A percentile compares a stretch with the other conserved stretches of the same genome.
Evolutionary conservation across 495 filamentous ascomycete genomes (phyloP).

Genomic region (Penicillium arizonense): DNA sequence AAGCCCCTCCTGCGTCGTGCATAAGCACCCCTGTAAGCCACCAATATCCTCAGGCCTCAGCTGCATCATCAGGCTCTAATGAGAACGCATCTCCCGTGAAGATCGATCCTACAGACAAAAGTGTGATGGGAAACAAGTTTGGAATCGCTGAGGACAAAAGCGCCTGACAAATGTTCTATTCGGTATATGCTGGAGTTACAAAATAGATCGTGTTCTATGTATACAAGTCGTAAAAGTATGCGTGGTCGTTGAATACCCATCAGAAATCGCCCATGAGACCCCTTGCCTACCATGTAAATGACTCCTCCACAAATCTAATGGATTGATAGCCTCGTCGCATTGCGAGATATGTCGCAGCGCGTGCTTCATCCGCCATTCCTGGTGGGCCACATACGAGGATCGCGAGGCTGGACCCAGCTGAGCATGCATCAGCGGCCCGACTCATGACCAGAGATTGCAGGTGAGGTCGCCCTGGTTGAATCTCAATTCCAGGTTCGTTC

Average conservation of each 20-base stretch:
- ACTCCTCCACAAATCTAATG: slow-evolving; percentile 45
- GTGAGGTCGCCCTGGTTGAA: slow-evolving; percentile 30
- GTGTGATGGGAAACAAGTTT: background rate
- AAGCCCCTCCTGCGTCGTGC: slow-evolving; percentile 3
- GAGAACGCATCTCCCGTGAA: background rate
- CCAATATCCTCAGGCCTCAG: background rate
- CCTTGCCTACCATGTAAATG: slow-evolving; percentile 37
- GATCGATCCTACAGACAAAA: background rate
- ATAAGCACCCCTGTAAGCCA: slow-evolving; percentile 5
- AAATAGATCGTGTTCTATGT: background rate
- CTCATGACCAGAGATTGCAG: slow-evolving; percentile 30
- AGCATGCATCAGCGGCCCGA: slow-evolving; percentile 27
- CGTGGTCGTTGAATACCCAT: background rate
- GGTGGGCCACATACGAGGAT: slow-evolving; percentile 52
- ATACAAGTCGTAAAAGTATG: background rate
- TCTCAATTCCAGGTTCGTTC: slow-evolving; percentile 14
- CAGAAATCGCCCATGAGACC: background rate
- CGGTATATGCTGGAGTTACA: background rate
- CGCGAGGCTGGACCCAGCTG: slow-evolving; percentile 23
- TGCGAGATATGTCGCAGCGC: slow-evolving; percentile 37
- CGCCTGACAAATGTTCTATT: too few species aligned
- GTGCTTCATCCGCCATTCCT: slow-evolving; percentile 48
- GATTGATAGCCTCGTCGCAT: slow-evolving; percentile 31
- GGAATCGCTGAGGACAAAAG: background rate
- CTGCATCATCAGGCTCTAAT: background rate